These are phyloP conservation scores for Opeltia flavorubescens DNA, from an alignment of 495 filamentous ascomycete species.

Conservation along the genomic window DNA sequence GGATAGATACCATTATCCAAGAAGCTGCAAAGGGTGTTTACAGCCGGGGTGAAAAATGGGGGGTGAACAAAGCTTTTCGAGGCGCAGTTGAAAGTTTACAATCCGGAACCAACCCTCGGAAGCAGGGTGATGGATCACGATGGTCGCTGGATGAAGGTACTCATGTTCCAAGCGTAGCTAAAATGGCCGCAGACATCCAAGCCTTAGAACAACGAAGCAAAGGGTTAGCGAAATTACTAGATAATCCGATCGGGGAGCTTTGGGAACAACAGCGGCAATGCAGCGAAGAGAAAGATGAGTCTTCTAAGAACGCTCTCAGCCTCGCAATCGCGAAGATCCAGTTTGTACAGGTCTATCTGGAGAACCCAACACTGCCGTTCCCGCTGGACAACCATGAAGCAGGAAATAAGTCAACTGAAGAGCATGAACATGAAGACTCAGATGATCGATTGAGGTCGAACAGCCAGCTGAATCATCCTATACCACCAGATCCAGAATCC, in stretches of 20 bases:
- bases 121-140: constrained; percentile 10
- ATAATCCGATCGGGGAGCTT: constrained; percentile 55
- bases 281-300: constrained; percentile 26
- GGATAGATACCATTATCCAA: constrained; percentile 66
- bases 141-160: constrained; percentile 22
- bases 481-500: no score
- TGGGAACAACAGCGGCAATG: constrained; percentile 32
- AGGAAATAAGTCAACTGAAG: neutral
- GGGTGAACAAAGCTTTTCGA: constrained; percentile 78
- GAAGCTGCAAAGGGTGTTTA: constrained; percentile 77
- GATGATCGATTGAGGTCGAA: no score
- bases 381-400: constrained; percentile 27
- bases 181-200: constrained; percentile 24
- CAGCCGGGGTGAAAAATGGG: constrained; percentile 69
- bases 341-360: constrained; percentile 63
- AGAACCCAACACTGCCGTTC: constrained; percentile 45
- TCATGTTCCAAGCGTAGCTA: constrained; percentile 8
- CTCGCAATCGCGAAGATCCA: constrained; percentile 58
- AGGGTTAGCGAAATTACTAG: constrained; percentile 57
- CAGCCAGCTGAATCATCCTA: no score
- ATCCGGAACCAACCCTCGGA: constrained; percentile 23
- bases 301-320: constrained; percentile 36
- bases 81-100: constrained; percentile 64
- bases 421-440: neutral
- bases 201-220: constrained; percentile 55